These are phyloP conservation scores for Hanseniaspora occidentalis DNA, from an alignment of 805 yeast genomes.

Conservation along the genomic window DNA sequence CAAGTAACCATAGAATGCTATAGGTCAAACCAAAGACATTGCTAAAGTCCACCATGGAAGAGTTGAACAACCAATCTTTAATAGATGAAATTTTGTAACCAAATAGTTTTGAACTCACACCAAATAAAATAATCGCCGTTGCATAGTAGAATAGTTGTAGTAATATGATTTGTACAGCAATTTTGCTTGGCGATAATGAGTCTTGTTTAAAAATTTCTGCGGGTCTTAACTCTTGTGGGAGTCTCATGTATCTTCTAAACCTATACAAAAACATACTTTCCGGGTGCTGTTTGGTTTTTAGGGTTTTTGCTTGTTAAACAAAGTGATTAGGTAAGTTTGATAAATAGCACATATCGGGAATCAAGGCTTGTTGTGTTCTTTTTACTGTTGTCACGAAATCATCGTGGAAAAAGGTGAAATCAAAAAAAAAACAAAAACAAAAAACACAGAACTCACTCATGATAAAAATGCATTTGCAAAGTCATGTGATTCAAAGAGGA, in stretches of 20 bases:
- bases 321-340: too few species aligned
- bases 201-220: conserved; percentile 27
- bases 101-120: conserved; percentile 48
- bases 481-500: too few species aligned
- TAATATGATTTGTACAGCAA: conserved; percentile 59
- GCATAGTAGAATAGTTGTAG: conserved; percentile 70
- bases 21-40: conserved; percentile 74
- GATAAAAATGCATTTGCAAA: too few species aligned
- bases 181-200: conserved; percentile 43
- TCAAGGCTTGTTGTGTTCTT: not conserved
- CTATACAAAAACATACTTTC: not conserved
- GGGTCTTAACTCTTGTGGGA: conserved; percentile 19
- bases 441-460: too few species aligned
- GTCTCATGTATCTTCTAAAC: conserved; percentile 19
- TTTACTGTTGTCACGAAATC: not conserved
- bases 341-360: too few species aligned
- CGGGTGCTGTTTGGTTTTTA: not conserved
- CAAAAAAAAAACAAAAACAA: too few species aligned
- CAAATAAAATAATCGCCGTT: conserved; percentile 56
- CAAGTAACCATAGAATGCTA: conserved; percentile 67
- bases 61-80: conserved; percentile 59
- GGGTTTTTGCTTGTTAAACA: not conserved
- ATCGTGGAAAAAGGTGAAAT: too few species aligned
- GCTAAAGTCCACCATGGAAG: conserved; percentile 61
- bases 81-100: conserved; percentile 54